A percentile compares a stretch with the other conserved stretches of the same genome.
These are phyloP conservation scores for Cladosporium sphaerospermum DNA, from an alignment of 2,329 filamentous ascomycete species.

Conservation along the genomic window DNA sequence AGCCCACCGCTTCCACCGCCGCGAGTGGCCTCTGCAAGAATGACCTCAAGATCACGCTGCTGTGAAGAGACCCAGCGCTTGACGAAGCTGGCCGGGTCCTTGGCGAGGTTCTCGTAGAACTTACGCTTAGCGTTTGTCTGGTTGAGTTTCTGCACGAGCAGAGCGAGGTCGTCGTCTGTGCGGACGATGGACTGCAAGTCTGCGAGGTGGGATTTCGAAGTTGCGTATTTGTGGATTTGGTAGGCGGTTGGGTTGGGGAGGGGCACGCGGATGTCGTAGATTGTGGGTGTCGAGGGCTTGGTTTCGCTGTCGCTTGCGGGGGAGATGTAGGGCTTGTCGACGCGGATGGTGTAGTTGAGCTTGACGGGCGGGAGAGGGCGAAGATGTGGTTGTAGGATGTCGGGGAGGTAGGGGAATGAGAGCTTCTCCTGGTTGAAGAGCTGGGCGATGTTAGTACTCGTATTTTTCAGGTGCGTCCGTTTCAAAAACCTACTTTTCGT, in stretches of 20 bases:
- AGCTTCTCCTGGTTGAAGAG: slow-evolving; percentile 67
- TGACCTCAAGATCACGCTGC: slow-evolving; percentile 80
- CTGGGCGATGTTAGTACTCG: slow-evolving; percentile 37
- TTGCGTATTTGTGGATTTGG: slow-evolving; percentile 48
- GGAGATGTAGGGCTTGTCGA: slow-evolving; percentile 60
- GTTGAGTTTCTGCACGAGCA: slow-evolving; percentile 73
- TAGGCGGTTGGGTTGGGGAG: slow-evolving; percentile 75
- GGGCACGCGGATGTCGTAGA: slow-evolving; percentile 81
- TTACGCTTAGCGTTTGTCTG: slow-evolving; percentile 85
- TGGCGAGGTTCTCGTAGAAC: slow-evolving; percentile 72
- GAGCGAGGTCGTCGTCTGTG: slow-evolving; percentile 79
- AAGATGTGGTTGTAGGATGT: slow-evolving; percentile 66
- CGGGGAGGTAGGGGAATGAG: slow-evolving; percentile 77
- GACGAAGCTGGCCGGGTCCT: slow-evolving; percentile 79
- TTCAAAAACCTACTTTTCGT: slow-evolving; percentile 55
- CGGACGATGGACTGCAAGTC: slow-evolving; percentile 69
- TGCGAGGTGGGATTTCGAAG: slow-evolving; percentile 44
- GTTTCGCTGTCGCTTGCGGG: slow-evolving; percentile 52
- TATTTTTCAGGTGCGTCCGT: not conserved
- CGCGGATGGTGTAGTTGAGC: slow-evolving; percentile 85
- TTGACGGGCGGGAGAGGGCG: slow-evolving; percentile 73
- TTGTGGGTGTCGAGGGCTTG: slow-evolving; percentile 62
- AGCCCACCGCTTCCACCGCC: slow-evolving; percentile 35
- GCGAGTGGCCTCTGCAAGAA: slow-evolving; percentile 72
- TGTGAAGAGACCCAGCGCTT: slow-evolving; percentile 86